Percentiles rank a stretch among this genome's conserved stretches.
Evolutionary conservation across 305 asterid genomes (phyloP).

Genomic region (Fraxinus dipetala): DNA sequence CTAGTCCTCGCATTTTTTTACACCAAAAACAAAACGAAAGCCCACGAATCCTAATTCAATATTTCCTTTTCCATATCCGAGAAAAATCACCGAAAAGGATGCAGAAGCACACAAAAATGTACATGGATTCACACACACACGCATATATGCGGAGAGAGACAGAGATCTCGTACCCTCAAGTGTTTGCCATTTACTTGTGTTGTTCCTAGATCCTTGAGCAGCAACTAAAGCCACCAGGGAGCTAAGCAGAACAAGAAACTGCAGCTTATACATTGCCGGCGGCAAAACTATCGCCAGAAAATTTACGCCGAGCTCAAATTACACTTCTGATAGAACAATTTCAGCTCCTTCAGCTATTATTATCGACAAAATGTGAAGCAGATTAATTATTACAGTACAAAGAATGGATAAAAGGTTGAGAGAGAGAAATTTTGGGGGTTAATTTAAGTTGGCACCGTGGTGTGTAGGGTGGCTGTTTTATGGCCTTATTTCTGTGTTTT

Average conservation of each 20-base stretch:
- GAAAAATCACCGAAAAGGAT: not conserved
- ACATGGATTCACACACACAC: not conserved
- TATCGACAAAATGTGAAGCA: not conserved
- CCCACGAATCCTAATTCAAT: not conserved
- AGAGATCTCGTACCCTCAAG: slow-evolving; percentile 36
- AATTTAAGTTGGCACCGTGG: not conserved
- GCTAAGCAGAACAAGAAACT: slow-evolving; percentile 26
- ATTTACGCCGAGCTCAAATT: not conserved
- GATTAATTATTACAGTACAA: not conserved
- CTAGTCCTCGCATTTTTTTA: not conserved
- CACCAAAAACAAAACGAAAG: too few species aligned
- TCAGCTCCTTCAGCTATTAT: not conserved
- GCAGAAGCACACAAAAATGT: not conserved
- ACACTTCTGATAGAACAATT: not conserved
- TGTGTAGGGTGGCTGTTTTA: not conserved
- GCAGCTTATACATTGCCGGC: slow-evolving; percentile 23
- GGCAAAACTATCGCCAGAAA: not conserved
- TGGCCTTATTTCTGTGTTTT: not conserved
- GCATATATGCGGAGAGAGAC: not conserved
- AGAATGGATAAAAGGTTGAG: not conserved
- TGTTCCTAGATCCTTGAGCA: slow-evolving; percentile 47
- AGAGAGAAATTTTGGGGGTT: not conserved
- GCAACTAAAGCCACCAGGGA: slow-evolving; percentile 37
- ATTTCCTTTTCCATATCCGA: not conserved
- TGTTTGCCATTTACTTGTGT: slow-evolving; percentile 44